Percentiles rank a stretch among this genome's conserved stretches.
phyloP scores from a whole-genome alignment of 2,329 filamentous ascomycete species.

The Pseudocercospora pini-densiflorae region DNA sequence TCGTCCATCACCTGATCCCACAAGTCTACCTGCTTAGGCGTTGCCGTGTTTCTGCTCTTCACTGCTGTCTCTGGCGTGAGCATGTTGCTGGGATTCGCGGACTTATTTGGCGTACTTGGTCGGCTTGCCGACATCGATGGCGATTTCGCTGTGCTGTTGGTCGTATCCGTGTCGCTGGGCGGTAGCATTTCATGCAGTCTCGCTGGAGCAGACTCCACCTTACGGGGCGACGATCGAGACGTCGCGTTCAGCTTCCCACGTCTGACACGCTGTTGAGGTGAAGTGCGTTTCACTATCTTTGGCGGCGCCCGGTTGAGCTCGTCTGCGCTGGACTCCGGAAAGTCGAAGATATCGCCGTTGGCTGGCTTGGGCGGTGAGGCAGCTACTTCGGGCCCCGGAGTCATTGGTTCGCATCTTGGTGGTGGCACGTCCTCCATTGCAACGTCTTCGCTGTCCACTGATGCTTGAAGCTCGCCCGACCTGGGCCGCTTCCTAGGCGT shows the following conservation, averaged over 20 bases:
- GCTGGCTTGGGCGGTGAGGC: neutral
- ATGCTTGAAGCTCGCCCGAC: neutral
- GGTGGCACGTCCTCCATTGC: constrained; percentile 19
- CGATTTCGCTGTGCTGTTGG: constrained; percentile 23
- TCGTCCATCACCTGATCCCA: constrained; percentile 37
- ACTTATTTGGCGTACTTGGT: constrained; percentile 29
- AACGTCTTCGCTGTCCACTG: constrained; percentile 13
- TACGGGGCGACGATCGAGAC: constrained; percentile 25
- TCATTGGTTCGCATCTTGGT: constrained; percentile 11
- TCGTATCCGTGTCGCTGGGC: constrained; percentile 29
- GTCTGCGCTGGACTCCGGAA: constrained; percentile 26
- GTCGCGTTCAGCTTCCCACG: constrained; percentile 24
- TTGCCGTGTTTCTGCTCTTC: constrained; percentile 26
- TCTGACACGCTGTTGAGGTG: constrained; percentile 10
- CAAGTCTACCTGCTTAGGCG: constrained; percentile 39
- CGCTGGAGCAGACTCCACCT: constrained; percentile 37
- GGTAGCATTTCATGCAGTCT: constrained; percentile 37
- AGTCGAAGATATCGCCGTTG: constrained; percentile 28
- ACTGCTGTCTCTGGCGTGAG: constrained; percentile 23
- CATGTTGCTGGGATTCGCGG: neutral
- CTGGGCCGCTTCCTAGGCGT: constrained; percentile 26
- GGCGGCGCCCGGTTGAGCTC: constrained; percentile 11
- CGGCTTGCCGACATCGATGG: constrained; percentile 24
- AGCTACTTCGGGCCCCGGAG: neutral
- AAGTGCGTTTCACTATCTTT: neutral